Evolutionary conservation across 148 eudicot genomes (phyloP).

Genomic region (Camellia lanceoleosa): DNA sequence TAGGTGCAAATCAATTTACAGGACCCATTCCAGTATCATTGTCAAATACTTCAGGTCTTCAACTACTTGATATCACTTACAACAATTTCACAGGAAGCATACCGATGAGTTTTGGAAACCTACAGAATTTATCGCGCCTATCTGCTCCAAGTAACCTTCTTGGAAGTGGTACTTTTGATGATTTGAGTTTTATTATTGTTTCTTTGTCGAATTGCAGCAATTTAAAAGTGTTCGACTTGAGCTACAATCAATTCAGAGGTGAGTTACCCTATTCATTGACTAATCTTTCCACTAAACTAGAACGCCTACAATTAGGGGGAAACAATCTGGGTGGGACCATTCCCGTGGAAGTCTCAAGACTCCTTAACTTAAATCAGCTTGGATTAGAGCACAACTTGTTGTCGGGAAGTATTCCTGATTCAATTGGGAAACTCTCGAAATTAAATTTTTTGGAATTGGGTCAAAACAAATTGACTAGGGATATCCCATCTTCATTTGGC

Average conservation of each 20-base stretch:
- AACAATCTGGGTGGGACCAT: slow-evolving; percentile 4
- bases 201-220: slow-evolving; percentile 19
- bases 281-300: slow-evolving; percentile 13
- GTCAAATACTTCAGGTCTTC: not conserved
- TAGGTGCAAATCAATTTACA: not conserved
- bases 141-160: slow-evolving; percentile 11
- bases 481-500: slow-evolving; percentile 19
- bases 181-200: slow-evolving; percentile 5
- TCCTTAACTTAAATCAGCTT: not conserved
- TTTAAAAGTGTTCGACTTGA: not conserved
- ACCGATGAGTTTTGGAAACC: slow-evolving; percentile 19
- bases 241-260: slow-evolving; percentile 12
- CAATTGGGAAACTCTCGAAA: slow-evolving; percentile 13
- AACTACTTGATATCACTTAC: not conserved
- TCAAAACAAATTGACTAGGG: not conserved
- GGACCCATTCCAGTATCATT: slow-evolving; percentile 11
- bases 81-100: slow-evolving; percentile 20
- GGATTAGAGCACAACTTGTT: not conserved
- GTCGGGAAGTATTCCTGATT: slow-evolving; percentile 11
- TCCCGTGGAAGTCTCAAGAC: slow-evolving; percentile 5
- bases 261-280: slow-evolving; percentile 19
- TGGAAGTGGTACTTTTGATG: not conserved
- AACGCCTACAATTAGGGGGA: not conserved
- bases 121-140: slow-evolving; percentile 7
- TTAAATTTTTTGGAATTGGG: not conserved